phyloP scores from a whole-genome alignment of 768 basidiomycete genomes.

The Lactarius tabidus region DNA sequence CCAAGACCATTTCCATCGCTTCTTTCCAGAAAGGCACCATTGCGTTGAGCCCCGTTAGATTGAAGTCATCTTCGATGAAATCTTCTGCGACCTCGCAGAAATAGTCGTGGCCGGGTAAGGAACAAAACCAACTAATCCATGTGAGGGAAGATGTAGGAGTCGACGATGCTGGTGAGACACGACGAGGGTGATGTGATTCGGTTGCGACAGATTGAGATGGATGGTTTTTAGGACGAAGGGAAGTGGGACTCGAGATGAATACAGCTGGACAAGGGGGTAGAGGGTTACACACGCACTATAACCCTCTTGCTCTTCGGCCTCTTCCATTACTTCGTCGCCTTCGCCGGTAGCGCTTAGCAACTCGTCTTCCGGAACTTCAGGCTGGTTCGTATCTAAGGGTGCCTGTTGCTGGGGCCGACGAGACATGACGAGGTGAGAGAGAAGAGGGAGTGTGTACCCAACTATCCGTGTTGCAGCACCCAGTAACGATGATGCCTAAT shows the following conservation, averaged over 20 bases:
- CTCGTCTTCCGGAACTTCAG: slow-evolving; percentile 60
- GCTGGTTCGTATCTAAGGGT: slow-evolving; percentile 44
- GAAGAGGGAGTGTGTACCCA: not conserved
- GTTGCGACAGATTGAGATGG: not conserved
- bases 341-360: slow-evolving; percentile 52
- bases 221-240: slow-evolving; percentile 7
- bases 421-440: slow-evolving; percentile 32
- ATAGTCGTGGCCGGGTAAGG: slow-evolving; percentile 93
- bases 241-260: slow-evolving; percentile 9
- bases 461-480: not conserved
- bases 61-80: slow-evolving; percentile 99
- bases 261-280: slow-evolving; percentile 15
- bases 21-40: slow-evolving; percentile 99
- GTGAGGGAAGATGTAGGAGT: slow-evolving; percentile 89
- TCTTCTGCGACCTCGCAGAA: slow-evolving; percentile 98
- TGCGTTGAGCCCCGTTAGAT: slow-evolving; percentile 90
- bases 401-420: slow-evolving; percentile 33
- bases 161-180: slow-evolving; percentile 59
- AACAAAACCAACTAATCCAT: slow-evolving; percentile 97
- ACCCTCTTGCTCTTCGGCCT: slow-evolving; percentile 59
- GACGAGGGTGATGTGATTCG: slow-evolving; percentile 7
- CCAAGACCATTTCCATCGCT: slow-evolving; percentile 99
- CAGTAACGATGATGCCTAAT: not conserved
- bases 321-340: slow-evolving; percentile 79
- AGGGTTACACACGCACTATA: slow-evolving; percentile 59